Conservation (phyloP, 768 basidiomycete species). For the Gyrodon lividus region DNA sequence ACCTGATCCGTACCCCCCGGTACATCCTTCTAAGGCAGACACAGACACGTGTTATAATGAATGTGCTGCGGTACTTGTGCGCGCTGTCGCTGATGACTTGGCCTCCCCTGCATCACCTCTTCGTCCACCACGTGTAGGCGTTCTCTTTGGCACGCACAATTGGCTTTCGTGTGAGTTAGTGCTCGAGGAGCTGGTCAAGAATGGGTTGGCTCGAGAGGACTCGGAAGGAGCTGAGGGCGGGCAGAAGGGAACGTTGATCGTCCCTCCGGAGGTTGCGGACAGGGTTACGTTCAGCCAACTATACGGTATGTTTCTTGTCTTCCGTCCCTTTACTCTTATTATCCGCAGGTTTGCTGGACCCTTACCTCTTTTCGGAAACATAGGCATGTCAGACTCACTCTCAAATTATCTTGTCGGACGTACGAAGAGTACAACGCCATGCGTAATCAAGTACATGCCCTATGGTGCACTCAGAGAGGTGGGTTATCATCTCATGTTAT, state of each 20-base stretch:
- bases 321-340: not conserved
- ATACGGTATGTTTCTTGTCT: conserved; percentile 55
- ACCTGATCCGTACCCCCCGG: conserved; percentile 58
- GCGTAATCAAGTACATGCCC: conserved; percentile 82
- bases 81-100: conserved; percentile 54
- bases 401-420: conserved; percentile 65
- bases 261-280: conserved; percentile 58
- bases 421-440: conserved; percentile 54
- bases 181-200: conserved; percentile 54
- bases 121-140: conserved; percentile 43
- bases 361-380: not conserved
- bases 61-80: conserved; percentile 57
- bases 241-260: conserved; percentile 33
- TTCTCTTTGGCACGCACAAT: conserved; percentile 90
- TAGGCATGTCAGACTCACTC: conserved; percentile 85
- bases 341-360: not conserved
- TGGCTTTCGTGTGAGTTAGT: conserved; percentile 63
- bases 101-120: not conserved
- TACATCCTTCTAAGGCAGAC: conserved; percentile 64
- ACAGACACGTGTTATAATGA: conserved; percentile 75
- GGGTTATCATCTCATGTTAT: conserved; percentile 2
- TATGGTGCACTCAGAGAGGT: conserved; percentile 74
- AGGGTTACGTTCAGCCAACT: conserved; percentile 77
- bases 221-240: conserved; percentile 6
- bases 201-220: conserved; percentile 44